Evolutionary conservation across 768 basidiomycete genomes (phyloP).

Genomic region (Saitozyma sp.): DNA sequence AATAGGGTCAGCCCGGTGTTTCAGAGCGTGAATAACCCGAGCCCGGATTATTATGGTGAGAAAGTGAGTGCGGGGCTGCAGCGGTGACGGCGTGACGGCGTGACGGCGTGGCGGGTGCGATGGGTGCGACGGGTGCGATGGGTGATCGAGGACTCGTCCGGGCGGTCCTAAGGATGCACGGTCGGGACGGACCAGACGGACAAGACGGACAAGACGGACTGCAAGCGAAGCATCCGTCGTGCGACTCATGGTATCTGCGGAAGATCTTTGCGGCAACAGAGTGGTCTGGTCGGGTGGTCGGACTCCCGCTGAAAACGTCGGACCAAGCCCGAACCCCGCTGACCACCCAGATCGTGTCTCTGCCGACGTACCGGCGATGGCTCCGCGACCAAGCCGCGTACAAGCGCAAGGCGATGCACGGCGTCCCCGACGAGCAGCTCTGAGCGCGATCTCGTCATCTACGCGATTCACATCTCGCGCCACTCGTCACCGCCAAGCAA

Average conservation of each 20-base stretch:
- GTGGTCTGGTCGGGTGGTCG: not conserved
- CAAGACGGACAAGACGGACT: not conserved
- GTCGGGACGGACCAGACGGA: no score
- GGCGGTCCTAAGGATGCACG: no score
- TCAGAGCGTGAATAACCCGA: slow-evolving; percentile 52
- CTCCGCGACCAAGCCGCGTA: slow-evolving; percentile 53
- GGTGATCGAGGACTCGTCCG: no score
- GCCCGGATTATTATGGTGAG: slow-evolving; percentile 52
- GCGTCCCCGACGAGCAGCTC: slow-evolving; percentile 45
- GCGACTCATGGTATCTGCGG: no score
- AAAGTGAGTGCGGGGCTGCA: slow-evolving; percentile 22
- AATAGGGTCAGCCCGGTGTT: slow-evolving; percentile 52
- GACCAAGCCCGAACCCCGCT: not conserved
- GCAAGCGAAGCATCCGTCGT: no score
- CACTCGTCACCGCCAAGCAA: no score
- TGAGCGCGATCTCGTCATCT: not conserved
- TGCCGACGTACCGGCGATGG: slow-evolving; percentile 51
- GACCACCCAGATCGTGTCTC: slow-evolving; percentile 44
- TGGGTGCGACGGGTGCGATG: no score
- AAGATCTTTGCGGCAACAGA: no score
- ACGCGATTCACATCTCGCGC: no score
- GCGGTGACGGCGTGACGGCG: no score
- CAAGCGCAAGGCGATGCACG: slow-evolving; percentile 51
- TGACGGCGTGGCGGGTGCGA: no score
- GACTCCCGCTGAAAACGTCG: not conserved